Base-by-base conservation (phyloP, 805 yeast species). In the Metschnikowia lachancei region DNA sequence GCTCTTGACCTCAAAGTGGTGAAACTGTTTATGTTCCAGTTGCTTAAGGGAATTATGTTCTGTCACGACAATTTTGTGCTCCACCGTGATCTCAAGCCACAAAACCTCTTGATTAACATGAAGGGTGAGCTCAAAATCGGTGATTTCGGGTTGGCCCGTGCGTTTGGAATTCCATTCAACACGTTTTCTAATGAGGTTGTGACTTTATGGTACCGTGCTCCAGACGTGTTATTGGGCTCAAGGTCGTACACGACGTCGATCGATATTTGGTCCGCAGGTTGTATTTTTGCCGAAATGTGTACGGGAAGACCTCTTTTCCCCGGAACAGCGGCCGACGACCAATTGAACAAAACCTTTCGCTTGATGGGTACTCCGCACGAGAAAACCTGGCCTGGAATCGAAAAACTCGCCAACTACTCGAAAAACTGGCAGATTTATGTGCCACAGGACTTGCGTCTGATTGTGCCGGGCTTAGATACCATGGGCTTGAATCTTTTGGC, bases 181-280 rank as follows among this genome's bases (percentile, higher is more conserved):
- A 94, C 99, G 0, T 94, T 91, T 62, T 88, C 97, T 17, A 94
- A 92, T 66, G 99, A 94, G 65, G 98, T 94, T 43, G 99, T 94
- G 37, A 94, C 99, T 0, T 72, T 94, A 53, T 94, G 99, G 99
- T 92, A 92, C 67, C 80, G 99, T 54, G 97, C 98, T 0, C 99
- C 99, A 0, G 99, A 92, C 63, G 98, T 94, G 26, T 72, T 94
- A 43, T 76, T 94, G 61, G 99, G 99, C 2, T 89, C 96, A 2
- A 81, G 97, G 57, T 92, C 95, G 46, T 94, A 94, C 67, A 87
- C 96, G 38, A 94, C 99, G 0, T 91, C 97, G 8, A 95, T 94
- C 50, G 99, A 94, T 64, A 88, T 94, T 70, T 94, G 99, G 99
- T 89, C 97, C 14, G 95, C 96, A 13, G 99, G 99, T 13, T 94